Conservation (phyloP, 2,329 filamentous ascomycete species). For the Cercospora janseana region DNA sequence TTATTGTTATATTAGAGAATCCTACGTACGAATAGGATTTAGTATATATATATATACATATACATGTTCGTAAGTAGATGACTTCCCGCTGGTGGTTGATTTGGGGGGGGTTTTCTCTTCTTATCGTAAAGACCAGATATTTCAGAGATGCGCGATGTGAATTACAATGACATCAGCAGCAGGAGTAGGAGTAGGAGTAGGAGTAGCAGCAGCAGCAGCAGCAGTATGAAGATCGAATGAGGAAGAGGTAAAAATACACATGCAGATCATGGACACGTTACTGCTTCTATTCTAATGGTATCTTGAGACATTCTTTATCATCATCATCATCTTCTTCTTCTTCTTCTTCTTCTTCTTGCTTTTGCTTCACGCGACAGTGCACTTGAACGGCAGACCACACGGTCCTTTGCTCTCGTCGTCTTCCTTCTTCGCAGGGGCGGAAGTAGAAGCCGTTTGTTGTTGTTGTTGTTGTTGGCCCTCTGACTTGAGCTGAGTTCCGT, state of each 20-base stretch:
- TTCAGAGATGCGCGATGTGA: too few relatives aligned
- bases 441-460: conserved; percentile 25
- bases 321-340: not conserved
- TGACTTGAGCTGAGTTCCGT: conserved; percentile 28
- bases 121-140: too few relatives aligned
- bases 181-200: not conserved
- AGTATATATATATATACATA: not conserved
- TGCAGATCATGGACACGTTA: too few relatives aligned
- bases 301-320: not conserved
- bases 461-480: conserved; percentile 32
- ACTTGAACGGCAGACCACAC: conserved; percentile 75
- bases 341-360: not conserved
- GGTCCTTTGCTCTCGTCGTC: conserved; percentile 62
- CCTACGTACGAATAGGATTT: not conserved
- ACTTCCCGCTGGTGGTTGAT: too few relatives aligned
- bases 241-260: not conserved
- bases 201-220: not conserved
- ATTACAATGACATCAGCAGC: too few relatives aligned
- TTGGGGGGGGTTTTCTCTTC: too few relatives aligned
- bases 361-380: conserved; percentile 58
- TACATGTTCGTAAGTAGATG: too few relatives aligned
- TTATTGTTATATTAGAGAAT: too few relatives aligned
- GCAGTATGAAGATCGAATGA: not conserved
- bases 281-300: too few relatives aligned
- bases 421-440: conserved; percentile 34